Evolutionary conservation across 345 rosid genomes (phyloP).

Genomic region (Aethionema arabicum): DNA sequence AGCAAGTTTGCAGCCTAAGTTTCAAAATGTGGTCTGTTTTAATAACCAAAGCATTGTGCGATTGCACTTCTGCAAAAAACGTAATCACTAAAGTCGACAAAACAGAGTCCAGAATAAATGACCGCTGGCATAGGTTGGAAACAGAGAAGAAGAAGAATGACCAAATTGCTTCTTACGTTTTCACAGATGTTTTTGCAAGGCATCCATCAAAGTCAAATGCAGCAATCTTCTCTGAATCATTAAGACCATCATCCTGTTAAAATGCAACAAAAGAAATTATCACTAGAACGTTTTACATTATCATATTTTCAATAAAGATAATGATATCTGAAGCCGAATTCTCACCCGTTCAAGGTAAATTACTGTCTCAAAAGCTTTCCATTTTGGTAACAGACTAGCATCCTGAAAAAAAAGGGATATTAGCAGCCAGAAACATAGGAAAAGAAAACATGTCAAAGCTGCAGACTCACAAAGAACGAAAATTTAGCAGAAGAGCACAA

Average conservation of each 20-base stretch:
- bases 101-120: not conserved
- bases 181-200: slow-evolving; percentile 82
- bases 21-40: not conserved
- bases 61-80: not conserved
- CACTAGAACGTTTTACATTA: slow-evolving; percentile 1
- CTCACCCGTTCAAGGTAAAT: slow-evolving; percentile 86
- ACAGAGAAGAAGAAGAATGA: not conserved
- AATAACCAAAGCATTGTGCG: not conserved
- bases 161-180: slow-evolving; percentile 45
- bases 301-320: not conserved
- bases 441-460: slow-evolving; percentile 18
- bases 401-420: slow-evolving; percentile 44
- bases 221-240: slow-evolving; percentile 78
- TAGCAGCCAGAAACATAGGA: slow-evolving; percentile 18
- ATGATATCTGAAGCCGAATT: slow-evolving; percentile 10
- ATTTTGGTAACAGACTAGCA: slow-evolving; percentile 63
- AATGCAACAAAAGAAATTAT: not conserved
- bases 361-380: slow-evolving; percentile 93
- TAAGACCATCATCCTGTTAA: slow-evolving; percentile 74
- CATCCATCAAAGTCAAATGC: slow-evolving; percentile 99
- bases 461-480: slow-evolving; percentile 8
- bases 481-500: not conserved
- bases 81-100: slow-evolving; percentile 1
- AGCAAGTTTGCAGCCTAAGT: not conserved
- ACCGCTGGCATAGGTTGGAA: not conserved